Conservation (phyloP, 768 basidiomycete genomes). For the Termitomyces sp. region DNA sequence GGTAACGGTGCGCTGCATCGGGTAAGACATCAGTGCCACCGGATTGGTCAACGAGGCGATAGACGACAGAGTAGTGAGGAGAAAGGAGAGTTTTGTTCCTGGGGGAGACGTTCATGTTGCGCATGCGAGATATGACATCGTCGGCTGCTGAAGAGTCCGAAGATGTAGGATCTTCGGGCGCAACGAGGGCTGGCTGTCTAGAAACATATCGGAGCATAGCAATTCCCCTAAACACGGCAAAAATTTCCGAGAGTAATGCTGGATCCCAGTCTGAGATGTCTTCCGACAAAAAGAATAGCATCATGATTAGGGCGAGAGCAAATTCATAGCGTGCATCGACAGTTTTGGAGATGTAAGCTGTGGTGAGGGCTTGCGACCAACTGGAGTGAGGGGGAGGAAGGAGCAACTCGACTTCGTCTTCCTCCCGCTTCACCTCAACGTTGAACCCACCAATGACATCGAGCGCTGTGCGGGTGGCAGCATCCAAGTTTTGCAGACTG, state of each 20-base stretch:
- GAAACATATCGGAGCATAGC: conserved; percentile 63
- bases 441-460: conserved; percentile 73
- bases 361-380: conserved; percentile 57
- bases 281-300: conserved; percentile 69
- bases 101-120: conserved; percentile 67
- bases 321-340: conserved; percentile 75
- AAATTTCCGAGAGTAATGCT: conserved; percentile 62
- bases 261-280: conserved; percentile 62
- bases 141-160: conserved; percentile 27
- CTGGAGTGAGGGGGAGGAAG: conserved; percentile 52
- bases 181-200: conserved; percentile 47
- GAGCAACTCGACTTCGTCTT: conserved; percentile 57
- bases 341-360: conserved; percentile 57
- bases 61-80: conserved; percentile 58
- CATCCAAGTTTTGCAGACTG: conserved; percentile 50
- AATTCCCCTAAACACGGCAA: conserved; percentile 75
- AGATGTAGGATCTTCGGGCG: conserved; percentile 16
- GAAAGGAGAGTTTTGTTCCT: conserved; percentile 36
- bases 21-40: conserved; percentile 46
- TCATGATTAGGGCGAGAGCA: conserved; percentile 54
- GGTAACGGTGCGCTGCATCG: conserved; percentile 61
- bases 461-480: conserved; percentile 49
- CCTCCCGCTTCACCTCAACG: conserved; percentile 67
- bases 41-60: conserved; percentile 53
- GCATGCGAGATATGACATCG: conserved; percentile 65